Base-by-base conservation (phyloP, 2,329 filamentous ascomycete species). In the Orbilia oligospora region DNA sequence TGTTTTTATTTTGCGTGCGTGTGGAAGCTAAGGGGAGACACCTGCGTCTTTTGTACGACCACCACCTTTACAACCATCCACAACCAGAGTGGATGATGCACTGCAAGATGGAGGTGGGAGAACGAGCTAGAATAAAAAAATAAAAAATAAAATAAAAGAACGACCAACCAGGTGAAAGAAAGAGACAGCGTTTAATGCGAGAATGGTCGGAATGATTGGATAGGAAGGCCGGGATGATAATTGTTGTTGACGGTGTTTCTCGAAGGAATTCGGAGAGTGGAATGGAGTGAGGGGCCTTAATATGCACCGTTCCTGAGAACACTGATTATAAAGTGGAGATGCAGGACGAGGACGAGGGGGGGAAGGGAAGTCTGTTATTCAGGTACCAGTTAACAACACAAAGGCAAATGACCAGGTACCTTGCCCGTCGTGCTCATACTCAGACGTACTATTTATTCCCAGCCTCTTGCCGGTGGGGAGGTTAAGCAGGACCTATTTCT, bases 261-360 rank as follows among this genome's bases (percentile, higher is more conserved):
- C 22, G 66, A 66, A 77, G 44, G 58, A 70, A 77, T 77, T 55
- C 61, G 58, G 56, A 36, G 46, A 49, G n/a, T 70, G 72, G 72
- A 70, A 70, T 71, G 65, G 18, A 70, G 49, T 24, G 65, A 55
- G 56, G 38, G 56, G 24, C 24, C 38, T 55, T 51, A 30, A 3
- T 30, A 41, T 69, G 56, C 56, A 61, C 33, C 16, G 48, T 69
- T 27, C 51, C 65, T 69, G 49, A 68, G 46, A 48, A n/a, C n/a
- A n/a, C n/a, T 36, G 61, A n/a, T 30, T 65, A 49, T 65, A 49
- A 49, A 65, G 61, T 48, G 44, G 61, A 65, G 61, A 65, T 65
- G 61, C 61, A 49, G 61, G 61, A 49, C 12, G 44, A 33, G 61
- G 61, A 49, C 41, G 61, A 65, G 61, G 61, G 61, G n/a, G 61